Evolutionary conservation across 257 asterid genomes (phyloP), one percentile per base, ranked within the genome.

Genomic region (Thymus quinquecostatus): DNA sequence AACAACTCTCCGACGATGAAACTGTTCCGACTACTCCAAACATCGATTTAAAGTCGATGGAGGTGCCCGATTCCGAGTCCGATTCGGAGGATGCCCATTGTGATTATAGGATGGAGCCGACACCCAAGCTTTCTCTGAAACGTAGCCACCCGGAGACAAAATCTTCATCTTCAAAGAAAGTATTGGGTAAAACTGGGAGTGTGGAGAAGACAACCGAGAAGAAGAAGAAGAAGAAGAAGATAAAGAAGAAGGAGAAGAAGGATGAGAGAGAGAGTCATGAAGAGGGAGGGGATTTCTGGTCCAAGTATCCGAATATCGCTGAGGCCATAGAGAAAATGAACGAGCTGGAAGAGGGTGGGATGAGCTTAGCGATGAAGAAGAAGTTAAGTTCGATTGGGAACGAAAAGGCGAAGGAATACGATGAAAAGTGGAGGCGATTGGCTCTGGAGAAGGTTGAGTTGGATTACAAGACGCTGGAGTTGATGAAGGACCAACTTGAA

Each of bases 381-480:
- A 83, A 67, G 11, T 41, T 90, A 78, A 60, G 67, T 57, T 65
- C 68, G 80, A 66, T 87, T 60, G 91, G 79, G 61, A 57, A 59
- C 14, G 78, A 28, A 5, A 82, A 83, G 79, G 89, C 91, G 3
- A 75, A 73, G 78, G 87, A 83, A 28, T 73, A 82, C 70, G 86
- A 91, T 14, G 83, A 83, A 6, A 79, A 83, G 76, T 91, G 97
- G 96, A 89, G 77, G 81, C 64, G 78, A 21, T 66, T 91, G 78
- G 4, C 55, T 11, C 12, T 45, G 67, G 81, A 80, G 73, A 87
- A 89, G 69, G 8, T 48, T 49, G 88, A 81, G 71, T 14, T 89
- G 6, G 55, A 58, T 9, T 9, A 48, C 57, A 80, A 83, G 86
- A 84, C 62, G 67, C 3, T 84, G 53, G 13, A 10, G 12, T 61